Evolutionary conservation across 768 basidiomycete genomes (phyloP).

Genomic region (Pisolithus albus): DNA sequence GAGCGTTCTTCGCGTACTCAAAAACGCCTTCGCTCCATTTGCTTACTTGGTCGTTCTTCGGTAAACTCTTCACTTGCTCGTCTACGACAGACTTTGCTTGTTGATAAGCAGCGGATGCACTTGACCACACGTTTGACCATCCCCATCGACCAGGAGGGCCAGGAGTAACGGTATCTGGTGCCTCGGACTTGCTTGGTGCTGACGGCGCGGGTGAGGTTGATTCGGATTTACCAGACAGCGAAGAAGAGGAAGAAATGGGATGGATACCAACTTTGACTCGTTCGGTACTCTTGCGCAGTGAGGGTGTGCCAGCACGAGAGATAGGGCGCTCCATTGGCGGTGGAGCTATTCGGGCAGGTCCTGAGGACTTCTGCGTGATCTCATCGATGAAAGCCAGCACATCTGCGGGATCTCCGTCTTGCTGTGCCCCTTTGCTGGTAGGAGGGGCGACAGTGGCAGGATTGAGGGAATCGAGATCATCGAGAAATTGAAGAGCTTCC

Average conservation of each 20-base stretch:
- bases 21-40: constrained; percentile 85
- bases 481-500: constrained; percentile 89
- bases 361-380: constrained; percentile 86
- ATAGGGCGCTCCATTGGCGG: constrained; percentile 48
- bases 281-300: constrained; percentile 68
- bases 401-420: constrained; percentile 67
- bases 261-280: constrained; percentile 58
- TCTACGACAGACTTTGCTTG: constrained; percentile 86
- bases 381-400: constrained; percentile 92
- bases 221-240: constrained; percentile 32
- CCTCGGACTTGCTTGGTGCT: constrained; percentile 16
- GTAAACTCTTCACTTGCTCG: constrained; percentile 85
- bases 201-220: constrained; percentile 21
- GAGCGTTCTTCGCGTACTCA: constrained; percentile 82
- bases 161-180: constrained; percentile 9
- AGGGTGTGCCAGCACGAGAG: constrained; percentile 66
- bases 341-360: constrained; percentile 57
- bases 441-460: constrained; percentile 15
- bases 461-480: constrained; percentile 63
- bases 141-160: constrained; percentile 49
- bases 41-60: constrained; percentile 79
- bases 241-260: constrained; percentile 35
- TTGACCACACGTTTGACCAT: constrained; percentile 87
- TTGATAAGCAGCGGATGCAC: constrained; percentile 78
- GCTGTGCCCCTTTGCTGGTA: constrained; percentile 19